Evolutionary conservation across 768 basidiomycete genomes (phyloP), one percentile per base, ranked within the genome.

Genomic region (Boletus bicolor): DNA sequence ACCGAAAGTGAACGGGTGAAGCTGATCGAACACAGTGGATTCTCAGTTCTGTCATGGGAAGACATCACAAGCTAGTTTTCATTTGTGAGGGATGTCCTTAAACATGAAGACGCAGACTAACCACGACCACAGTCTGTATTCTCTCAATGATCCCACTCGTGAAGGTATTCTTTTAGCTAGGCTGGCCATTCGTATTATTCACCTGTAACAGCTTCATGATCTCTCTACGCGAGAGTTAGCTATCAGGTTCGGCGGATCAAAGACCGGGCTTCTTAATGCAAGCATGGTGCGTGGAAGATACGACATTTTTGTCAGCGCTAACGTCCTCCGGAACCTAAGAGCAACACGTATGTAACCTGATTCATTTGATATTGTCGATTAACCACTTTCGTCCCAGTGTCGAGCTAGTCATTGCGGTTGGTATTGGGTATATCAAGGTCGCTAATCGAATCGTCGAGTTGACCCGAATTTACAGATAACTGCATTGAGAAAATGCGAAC

Each of bases 231-330:
- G 79, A 52, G 87, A 93, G 51, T 73, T 95, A 12, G 82, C 91
- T 10, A 71, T 84, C 9, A 81, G 91, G 43, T 80, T 93, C 26
- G 92, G 91, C 3, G 88, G 89, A 21, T 75, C 86, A 15, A 85
- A 82, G 63, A 84, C 90, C 0, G 92, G 89, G 0, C 75, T 95
- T 19, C 73, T 93, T 34, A 93, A 93, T 61, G 90, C 89, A 41
- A 89, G 84, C 68, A 75, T 91, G 83, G 88, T 89, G 67, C 48
- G 80, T 65, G 14, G 12, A 30, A 7, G 7, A 32, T 17, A 34
- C 7, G 1, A 49, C 36, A 9, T 39, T 38, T 43, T 5, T 0
- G n/a, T 34, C n/a, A 9, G 17, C 11, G 44, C 58, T 69, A 10
- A 57, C 38, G 34, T 28, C 36, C n/a, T 47, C 19, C 19, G 41